Base-by-base conservation (phyloP, 2,329 filamentous ascomycete genomes). In the Epichloe elymi region DNA sequence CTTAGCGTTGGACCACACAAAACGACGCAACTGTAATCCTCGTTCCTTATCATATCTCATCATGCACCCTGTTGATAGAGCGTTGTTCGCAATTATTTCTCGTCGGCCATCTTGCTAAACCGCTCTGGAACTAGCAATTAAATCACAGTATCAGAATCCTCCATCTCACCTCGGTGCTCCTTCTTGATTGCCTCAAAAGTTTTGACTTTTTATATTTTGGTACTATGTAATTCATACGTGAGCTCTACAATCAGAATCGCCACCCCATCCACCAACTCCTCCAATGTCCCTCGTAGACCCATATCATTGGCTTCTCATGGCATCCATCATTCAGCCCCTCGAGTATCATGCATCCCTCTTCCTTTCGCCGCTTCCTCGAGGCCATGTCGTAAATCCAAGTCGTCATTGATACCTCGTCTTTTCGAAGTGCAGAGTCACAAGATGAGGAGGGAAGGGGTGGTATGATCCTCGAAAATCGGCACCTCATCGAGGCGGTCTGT, bases 181-280 rank as follows among this genome's bases (percentile, higher is more conserved):
- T 53, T 59, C 49, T 53, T 36, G 53, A 76, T 71, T 23, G 58
- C 56, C 53, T 30, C 8, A 30, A 30, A 49, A 48, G 53, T n/a
- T 60, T 56, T 56, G 54, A 38, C 30, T 8, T 46, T 37, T 1
- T 11, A 42, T 49, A 49, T 49, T 17, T 49, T 17, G 39, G 39
- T 43, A 42, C 39, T 33, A 42, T 50, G 39, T 44, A 37, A 51
- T 54, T 58, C 58, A 55, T 63, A 53, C 56, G 54, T 59, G 53
- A 58, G 55, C 54, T 61, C 57, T 55, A 55, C 57, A 57, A 55
- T 63, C 59, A 59, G 63, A 60, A 57, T 53, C 53, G 53, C 54
- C 52, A 52, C 26, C 8, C 26, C 26, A 30, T 58, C 57, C 48
- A 55, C 56, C 56, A 60, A 57, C 51, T 51, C 51, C 45, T 36